Base-by-base conservation (phyloP, 129 eudicot species). In the Artemisia annua region DNA sequence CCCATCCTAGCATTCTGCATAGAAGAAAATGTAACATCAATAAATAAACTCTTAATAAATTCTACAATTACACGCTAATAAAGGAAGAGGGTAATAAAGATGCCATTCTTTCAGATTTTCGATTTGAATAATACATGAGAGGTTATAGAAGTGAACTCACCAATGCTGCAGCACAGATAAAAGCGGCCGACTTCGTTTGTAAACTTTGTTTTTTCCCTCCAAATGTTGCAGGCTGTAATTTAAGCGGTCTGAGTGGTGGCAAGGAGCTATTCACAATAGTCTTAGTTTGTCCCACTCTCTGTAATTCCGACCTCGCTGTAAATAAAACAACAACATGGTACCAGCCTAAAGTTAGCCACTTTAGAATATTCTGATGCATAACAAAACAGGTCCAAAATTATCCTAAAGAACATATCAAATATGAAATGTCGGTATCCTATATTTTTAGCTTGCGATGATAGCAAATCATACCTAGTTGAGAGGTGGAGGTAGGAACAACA, bases 1-100 rank as follows among this genome's bases (percentile, higher is more conserved):
- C 85, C 87, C 75, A 91, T 86, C 57, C 87, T 88, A 73, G 91
- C 92, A 79, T 55, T 86, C 97, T 88, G 89, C 80, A 66, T 28
- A 28, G 13, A 15, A 57, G 57, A 74, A 44, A 63, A 32, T 30
- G 35, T 30, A 30, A 30, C 35, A 30, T 30, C 35, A 4, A 4
- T 30, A 30, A 30, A 30, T 30, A 30, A 28, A 30, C 35, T 30
- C 35, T 28, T 0, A 30, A 30, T 30, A 30, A 30, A 11, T 17
- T 15, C 9, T 61, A 14, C 16, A 46, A 46, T 1, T 46, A 20
- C 59, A 66, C 48, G 80, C 58, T 53, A 54, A 13, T 43, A 65
- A 30, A 18, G 26, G 2, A 75, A 9, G 26, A 66, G 22, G 52
- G 65, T n/a, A 14, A 66, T 22, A 66, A 66, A 11, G 71, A 77